Evolutionary conservation across 257 asterid species (phyloP).

Genomic region (Solanum virginianum): DNA sequence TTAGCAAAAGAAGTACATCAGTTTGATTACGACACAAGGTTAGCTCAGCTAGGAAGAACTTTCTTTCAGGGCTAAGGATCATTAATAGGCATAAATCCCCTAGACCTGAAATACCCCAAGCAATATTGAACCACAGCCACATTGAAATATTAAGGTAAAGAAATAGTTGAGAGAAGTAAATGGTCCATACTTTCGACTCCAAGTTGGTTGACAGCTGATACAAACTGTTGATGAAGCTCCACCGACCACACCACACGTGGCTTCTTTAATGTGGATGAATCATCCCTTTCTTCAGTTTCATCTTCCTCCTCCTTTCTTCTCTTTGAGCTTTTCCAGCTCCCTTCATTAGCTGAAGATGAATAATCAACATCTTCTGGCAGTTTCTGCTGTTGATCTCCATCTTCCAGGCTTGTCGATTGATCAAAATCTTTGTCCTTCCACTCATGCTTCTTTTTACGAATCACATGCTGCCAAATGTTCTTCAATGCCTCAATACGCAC

Average conservation of each 20-base stretch:
- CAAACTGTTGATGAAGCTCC: constrained; percentile 97
- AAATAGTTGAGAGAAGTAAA: neutral
- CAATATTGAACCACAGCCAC: neutral
- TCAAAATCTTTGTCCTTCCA: constrained; percentile 61
- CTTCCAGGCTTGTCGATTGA: constrained; percentile 51
- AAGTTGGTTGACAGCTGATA: constrained; percentile 86
- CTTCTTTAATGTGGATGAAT: constrained; percentile 59
- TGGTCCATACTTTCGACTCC: constrained; percentile 79
- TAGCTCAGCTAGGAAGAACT: neutral
- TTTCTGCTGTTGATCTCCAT: constrained; percentile 49
- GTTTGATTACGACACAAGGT: neutral
- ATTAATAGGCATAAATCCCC: neutral
- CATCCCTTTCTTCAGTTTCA: constrained; percentile 74
- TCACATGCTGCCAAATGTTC: constrained; percentile 98
- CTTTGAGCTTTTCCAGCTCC: constrained; percentile 52
- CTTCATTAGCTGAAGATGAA: constrained; percentile 75
- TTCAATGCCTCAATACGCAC: constrained; percentile 88
- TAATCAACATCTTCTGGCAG: constrained; percentile 57
- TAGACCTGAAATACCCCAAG: neutral
- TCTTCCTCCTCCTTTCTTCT: constrained; percentile 85
- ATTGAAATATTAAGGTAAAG: neutral
- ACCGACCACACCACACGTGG: constrained; percentile 98
- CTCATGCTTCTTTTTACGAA: constrained; percentile 68
- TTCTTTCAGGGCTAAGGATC: neutral
- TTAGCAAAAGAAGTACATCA: neutral